Percentiles rank a stretch among this genome's conserved stretches.
These are phyloP conservation scores for Tetracentron sinense DNA, from an alignment of 164 flowering plant species.

Conservation along the genomic window DNA sequence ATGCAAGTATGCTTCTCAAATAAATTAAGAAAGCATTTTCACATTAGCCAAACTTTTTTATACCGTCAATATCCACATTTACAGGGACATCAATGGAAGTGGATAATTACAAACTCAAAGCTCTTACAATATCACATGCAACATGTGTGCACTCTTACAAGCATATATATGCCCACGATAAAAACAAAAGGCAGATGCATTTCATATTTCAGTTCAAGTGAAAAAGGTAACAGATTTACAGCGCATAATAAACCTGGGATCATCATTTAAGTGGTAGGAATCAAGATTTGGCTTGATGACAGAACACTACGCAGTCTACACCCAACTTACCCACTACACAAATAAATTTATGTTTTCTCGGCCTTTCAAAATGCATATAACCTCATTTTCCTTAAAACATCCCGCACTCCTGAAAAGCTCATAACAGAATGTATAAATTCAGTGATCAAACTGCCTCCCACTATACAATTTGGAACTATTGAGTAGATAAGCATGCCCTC, in stretches of 20 bases:
- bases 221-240: constrained; percentile 7
- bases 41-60: too few species aligned
- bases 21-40: too few species aligned
- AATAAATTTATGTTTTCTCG: constrained; percentile 11
- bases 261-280: constrained; percentile 1
- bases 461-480: not conserved
- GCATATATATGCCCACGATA: constrained; percentile 31
- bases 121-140: constrained; percentile 26
- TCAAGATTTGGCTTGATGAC: too few species aligned
- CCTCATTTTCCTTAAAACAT: constrained; percentile 1
- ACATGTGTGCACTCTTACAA: too few species aligned
- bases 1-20: too few species aligned
- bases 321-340: not conserved
- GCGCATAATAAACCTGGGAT: constrained; percentile 7
- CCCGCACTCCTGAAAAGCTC: constrained; percentile 21
- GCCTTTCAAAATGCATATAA: constrained; percentile 5
- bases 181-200: constrained; percentile 32
- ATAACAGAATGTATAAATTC: not conserved
- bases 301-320: not conserved
- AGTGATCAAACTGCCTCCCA: not conserved
- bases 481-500: not conserved
- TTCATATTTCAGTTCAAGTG: constrained; percentile 12
- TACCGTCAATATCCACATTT: too few species aligned
- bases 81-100: constrained; percentile 5
- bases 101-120: constrained; percentile 28